Evolutionary conservation across 2,329 filamentous ascomycete genomes (phyloP).

Genomic region (Polytolypa hystricis): DNA sequence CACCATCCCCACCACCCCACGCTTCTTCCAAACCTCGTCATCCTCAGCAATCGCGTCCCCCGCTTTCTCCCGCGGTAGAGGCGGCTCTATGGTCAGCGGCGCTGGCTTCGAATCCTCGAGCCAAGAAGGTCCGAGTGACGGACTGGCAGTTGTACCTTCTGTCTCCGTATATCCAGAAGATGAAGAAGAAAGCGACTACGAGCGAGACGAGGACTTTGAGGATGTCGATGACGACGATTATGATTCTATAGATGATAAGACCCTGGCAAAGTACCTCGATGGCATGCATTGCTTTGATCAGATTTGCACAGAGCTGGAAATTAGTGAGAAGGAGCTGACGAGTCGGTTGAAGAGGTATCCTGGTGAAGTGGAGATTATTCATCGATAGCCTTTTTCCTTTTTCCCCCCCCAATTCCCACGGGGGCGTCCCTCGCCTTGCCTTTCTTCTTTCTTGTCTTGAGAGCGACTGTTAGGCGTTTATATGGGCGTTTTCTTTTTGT

Average conservation of each 20-base stretch:
- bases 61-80: slow-evolving; percentile 6
- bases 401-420: no score
- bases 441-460: no score
- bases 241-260: slow-evolving; percentile 25
- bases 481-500: no score
- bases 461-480: no score
- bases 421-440: no score
- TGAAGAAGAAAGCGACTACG: slow-evolving; percentile 7
- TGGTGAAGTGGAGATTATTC: slow-evolving; percentile 36
- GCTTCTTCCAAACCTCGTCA: background rate
- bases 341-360: slow-evolving; percentile 31
- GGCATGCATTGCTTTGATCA: slow-evolving; percentile 41
- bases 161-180: background rate
- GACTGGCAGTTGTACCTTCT: background rate
- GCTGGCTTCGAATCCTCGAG: background rate
- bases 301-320: slow-evolving; percentile 39
- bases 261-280: slow-evolving; percentile 33
- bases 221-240: slow-evolving; percentile 17
- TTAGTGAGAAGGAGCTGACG: slow-evolving; percentile 37
- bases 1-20: slow-evolving; percentile 9
- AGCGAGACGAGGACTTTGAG: slow-evolving; percentile 7
- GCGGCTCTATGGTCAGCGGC: slow-evolving; percentile 6
- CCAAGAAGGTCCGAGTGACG: background rate
- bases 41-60: slow-evolving; percentile 5
- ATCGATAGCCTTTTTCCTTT: no score